Base-by-base conservation (phyloP, 2,329 filamentous ascomycete species). In the Clarireedia homoeocarpa region DNA sequence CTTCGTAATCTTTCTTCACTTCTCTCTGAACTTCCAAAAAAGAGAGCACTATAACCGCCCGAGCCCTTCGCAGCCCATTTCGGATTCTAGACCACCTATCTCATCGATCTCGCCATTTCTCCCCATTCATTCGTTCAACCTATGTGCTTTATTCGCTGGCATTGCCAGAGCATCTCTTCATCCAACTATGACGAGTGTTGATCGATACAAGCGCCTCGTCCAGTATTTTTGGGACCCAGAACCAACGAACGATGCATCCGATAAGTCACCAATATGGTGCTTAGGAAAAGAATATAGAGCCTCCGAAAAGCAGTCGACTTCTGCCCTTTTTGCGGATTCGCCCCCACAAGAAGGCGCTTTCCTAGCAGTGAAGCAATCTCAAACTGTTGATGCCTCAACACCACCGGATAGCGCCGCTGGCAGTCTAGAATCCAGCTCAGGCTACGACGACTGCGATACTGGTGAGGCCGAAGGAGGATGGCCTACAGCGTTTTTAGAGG, bases 201-300 rank as follows among this genome's bases (percentile, higher is more conserved):
- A 95, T 67, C 86, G 88, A 63, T 84, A 85, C 68, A 88, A 89
- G 72, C 87, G 88, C 61, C 84, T 96, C 65, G 85, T 96, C 58
- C 88, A 92, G 73, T 90, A 89, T 74, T 86, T 97, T 67, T 96
- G 91, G 86, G 91, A 96, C 65, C 90, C 91, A 0, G 85, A 91
- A 61, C 91, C 91, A 5, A 83, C 81, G 60, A 96, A 96, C 73
- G 85, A 95, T 69, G 77, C 84, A 56, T 70, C 74, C 57, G 77
- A 80, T 39, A 78, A 84, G 60, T 77, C 82, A 36, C 83, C 88
- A 12, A 88, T 95, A 60, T 97, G 92, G 91, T 95, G 91, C 67
- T 77, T 97, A 48, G 85, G 85, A 42, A 71, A 72, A 65, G 71
- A 78, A 64, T 88, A 88, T 70, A 73, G 67, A 30, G 57, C 52